Evolutionary conservation across 2,329 filamentous ascomycete species (phyloP), one percentile per base, ranked within the genome.

Genomic region (Neonectria ditissima): DNA sequence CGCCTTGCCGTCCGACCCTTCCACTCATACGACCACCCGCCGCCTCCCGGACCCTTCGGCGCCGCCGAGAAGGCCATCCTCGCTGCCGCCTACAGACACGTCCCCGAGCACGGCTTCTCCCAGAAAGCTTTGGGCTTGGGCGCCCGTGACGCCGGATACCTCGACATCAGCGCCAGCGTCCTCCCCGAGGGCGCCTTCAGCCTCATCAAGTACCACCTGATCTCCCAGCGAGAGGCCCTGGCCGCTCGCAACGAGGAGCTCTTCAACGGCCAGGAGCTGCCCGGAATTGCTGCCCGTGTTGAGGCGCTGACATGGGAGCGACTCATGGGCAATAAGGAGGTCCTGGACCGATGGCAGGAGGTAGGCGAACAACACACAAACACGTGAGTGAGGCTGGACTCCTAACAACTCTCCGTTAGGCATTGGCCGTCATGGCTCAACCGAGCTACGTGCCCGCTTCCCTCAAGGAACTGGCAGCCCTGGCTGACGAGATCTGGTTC

Each of bases 401-500:
- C 47, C 66, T 73, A 45, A 73, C 48, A 11, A 5, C 26, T 30
- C 16, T 47, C 52, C 45, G 26, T n/a, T 41, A 96, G 91, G 96
- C 95, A 47, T 85, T 98, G 3, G 94, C 93, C 4, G 83, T 97
- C 65, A 97, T 97, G 92, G 93, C 94, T 5, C 90, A 97, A 62
- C 92, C 93, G 0, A 87, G 86, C 64, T 91, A 95, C 77, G 86
- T 97, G 34, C 88, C 93, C 0, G 81, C 88, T 9, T 94, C 94
- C 0, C 77, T 97, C 3, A 85, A 85, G 47, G 96, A 98, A 80
- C 87, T 99, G 4, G 89, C 91, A 44, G 83, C 87, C 53, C 87
- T 99, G 5, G 87, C 91, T n/a, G 95, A 97, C 77, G 96, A 99
- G 78, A 97, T 99, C 55, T 92, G 92, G 85, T 94, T 92, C 74